Evolutionary conservation across 2,329 filamentous ascomycete genomes (phyloP).

Genomic region (Colletotrichum theobromicola): DNA sequence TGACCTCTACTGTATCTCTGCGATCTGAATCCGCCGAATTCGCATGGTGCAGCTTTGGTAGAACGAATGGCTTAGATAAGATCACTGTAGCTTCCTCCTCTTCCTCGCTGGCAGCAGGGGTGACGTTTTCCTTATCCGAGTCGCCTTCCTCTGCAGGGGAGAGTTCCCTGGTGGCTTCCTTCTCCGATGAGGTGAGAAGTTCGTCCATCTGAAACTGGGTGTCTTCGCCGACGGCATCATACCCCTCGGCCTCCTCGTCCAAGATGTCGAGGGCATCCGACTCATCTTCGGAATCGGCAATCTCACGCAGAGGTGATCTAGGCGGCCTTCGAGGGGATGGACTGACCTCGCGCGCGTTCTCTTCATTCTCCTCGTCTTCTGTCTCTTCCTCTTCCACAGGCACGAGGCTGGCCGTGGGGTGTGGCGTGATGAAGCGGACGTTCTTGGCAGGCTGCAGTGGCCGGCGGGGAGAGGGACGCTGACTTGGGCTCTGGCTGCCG

Average conservation of each 20-base stretch:
- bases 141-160: conserved; percentile 9
- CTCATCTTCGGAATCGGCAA: conserved; percentile 57
- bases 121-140: conserved; percentile 20
- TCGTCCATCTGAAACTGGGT: conserved; percentile 20
- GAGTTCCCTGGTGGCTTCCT: background rate
- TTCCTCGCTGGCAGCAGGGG: background rate
- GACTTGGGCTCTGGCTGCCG: conserved; percentile 14
- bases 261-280: conserved; percentile 18
- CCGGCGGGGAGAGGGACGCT: conserved; percentile 17
- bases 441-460: conserved; percentile 26
- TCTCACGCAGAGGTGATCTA: conserved; percentile 36
- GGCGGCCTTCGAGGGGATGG: conserved; percentile 6
- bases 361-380: conserved; percentile 11
- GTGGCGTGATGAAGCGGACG: conserved; percentile 21
- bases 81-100: conserved; percentile 14
- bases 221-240: conserved; percentile 21
- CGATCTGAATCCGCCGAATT: background rate
- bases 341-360: background rate
- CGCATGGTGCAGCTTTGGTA: background rate
- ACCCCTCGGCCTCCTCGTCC: conserved; percentile 22
- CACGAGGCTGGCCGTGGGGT: conserved; percentile 10
- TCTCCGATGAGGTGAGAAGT: conserved; percentile 17
- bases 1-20: conserved; percentile 17
- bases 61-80: conserved; percentile 1
- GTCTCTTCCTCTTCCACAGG: background rate